Evolutionary conservation across 176 grass and related monocot species (phyloP).

Genomic region (Oryza rufipogon): DNA sequence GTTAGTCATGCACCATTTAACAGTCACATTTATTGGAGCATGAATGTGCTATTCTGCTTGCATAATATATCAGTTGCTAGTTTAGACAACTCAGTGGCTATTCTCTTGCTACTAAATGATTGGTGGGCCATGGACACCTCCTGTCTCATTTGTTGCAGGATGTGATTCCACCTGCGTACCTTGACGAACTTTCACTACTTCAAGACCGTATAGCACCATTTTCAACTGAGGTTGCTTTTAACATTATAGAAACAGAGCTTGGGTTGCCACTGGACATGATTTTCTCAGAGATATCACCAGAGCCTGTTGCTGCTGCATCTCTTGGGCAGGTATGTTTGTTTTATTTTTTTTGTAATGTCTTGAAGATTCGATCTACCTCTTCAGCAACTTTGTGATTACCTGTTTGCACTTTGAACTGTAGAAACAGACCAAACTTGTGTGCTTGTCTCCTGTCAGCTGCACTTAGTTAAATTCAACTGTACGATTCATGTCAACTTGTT

Average conservation of each 20-base stretch:
- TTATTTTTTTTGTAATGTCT: conserved; percentile 2
- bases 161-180: conserved; percentile 93
- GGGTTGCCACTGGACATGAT: conserved; percentile 68
- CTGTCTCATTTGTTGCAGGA: conserved; percentile 57
- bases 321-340: conserved; percentile 75
- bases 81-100: neutral
- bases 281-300: conserved; percentile 90
- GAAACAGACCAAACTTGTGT: neutral
- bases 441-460: neutral
- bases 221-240: conserved; percentile 87
- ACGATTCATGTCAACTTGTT: conserved; percentile 18
- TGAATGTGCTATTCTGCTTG: neutral
- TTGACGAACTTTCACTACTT: conserved; percentile 88
- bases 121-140: neutral
- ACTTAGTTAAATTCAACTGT: conserved; percentile 22
- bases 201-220: conserved; percentile 95
- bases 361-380: conserved; percentile 2
- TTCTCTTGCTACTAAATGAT: neutral
- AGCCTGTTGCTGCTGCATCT: conserved; percentile 88
- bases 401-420: neutral
- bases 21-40: neutral
- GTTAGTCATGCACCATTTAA: neutral
- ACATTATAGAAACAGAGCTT: conserved; percentile 92
- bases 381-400: neutral
- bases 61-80: neutral